Base-by-base conservation (phyloP, 495 filamentous ascomycete species). In the Talaromyces stipitatus region DNA sequence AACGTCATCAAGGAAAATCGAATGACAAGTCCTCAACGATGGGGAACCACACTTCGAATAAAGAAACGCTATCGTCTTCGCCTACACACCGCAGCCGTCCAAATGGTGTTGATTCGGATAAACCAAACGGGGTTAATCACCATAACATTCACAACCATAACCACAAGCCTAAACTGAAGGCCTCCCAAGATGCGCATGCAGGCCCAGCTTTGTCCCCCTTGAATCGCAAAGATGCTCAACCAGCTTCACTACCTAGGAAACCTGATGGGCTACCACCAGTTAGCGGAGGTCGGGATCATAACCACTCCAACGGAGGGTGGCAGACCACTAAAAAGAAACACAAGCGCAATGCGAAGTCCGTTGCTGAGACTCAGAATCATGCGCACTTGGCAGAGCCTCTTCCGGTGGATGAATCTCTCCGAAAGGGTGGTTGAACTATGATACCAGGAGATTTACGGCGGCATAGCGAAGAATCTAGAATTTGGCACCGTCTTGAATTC, bases 241-340 rank as follows among this genome's bases (percentile, higher is more conserved):
- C 60, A 10, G 67, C 68, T 16, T 50, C 69, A 26, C 58, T 62
- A 20, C 50, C 63, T 8, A 69, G 71, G 16, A 78, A 77, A 58
- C 26, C 65, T 14, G 73, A 73, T 47, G 72, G 68, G 22, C 28
- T 59, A 27, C 33, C 33, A 45, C 56, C 62, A 2, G 45, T 57
- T 32, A 50, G 27, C 56, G 60, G 18, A 50, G 63, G 33, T 22
- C 70, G 58, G 56, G 67, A 73, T 56, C 27, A 58, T 58, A 32
- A 61, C 36, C 67, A 75, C 55, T 38, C 59, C 38, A 64, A 56
- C 55, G 59, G 66, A 58, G 72, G 72, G 52, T 81, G 78, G 78
- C 77, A 81, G 61, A 76, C 75, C 0, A 74, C 71, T 0, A 74
- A 73, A 59, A 80, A 75, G 60, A 79, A 78, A 61, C 64, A 77